Base-by-base conservation (phyloP, 2,329 filamentous ascomycete genomes). In the Alternaria brassicae region DNA sequence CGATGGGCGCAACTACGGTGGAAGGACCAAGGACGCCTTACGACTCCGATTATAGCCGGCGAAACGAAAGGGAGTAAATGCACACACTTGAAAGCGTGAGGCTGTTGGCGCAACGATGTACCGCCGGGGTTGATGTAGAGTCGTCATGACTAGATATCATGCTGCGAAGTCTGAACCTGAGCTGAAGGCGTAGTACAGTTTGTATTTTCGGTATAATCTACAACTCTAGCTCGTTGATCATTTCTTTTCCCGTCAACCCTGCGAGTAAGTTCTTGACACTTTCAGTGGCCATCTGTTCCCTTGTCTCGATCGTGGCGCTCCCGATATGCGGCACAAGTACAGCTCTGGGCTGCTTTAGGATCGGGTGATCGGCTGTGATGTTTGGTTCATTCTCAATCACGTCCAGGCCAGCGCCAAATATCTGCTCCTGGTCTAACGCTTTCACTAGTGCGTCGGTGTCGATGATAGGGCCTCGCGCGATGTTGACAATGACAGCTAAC, bases 261-360 rank as follows among this genome's bases (percentile, higher is more conserved):
- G 73, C 72, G n/a, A 75, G 45, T 67, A 89, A 58, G 65, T 88
- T 88, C 55, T 83, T 79, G 65, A 87, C 67, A 23, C 85, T 84
- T 62, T 87, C 74, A 45, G 84, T 71, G 69, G 86, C 85, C 85
- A 87, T 88, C 52, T 86, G 82, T 67, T 80, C 68, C 45, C 86
- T 83, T 5, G 84, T 86, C 73, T 87, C 85, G 66, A 81, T 82
- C 3, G 84, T 87, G 50, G 80, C 81, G 1, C 84, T 86, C 3
- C 85, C 85, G 64, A 88, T 84, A 67, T 88, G 85, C 44, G 85
- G 85, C 52, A 87, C 72, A 58, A 87, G 69, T 65, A 87, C 83
- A 32, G 78, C 80, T 45, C 83, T 80, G 56, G 78, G 76, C 56
- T 84, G 77, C 37, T 78, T 79, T 47, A 85, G 61, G 30, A 84